Percentiles rank a stretch among this genome's conserved stretches.
Conservation (phyloP, 2,329 filamentous ascomycete species). For the Macrophomina tecta region DNA sequence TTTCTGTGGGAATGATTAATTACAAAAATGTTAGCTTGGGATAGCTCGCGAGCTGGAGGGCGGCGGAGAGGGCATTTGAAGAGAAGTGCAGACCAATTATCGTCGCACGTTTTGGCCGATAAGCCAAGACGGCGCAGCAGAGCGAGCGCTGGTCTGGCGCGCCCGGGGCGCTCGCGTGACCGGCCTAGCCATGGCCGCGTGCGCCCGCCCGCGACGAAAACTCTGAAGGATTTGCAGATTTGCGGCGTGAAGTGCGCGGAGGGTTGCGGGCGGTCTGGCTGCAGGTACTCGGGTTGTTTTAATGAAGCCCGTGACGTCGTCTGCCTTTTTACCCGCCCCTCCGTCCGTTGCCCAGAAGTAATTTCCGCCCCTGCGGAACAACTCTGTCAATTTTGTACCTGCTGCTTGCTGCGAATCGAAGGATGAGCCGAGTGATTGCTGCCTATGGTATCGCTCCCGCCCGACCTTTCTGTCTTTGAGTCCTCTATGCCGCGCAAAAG, state of each 20-base stretch:
- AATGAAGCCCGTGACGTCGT: conserved; percentile 24
- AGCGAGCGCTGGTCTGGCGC: conserved; percentile 5
- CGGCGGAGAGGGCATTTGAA: conserved; percentile 25
- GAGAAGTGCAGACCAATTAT: conserved; percentile 20
- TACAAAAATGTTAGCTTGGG: conserved; percentile 5
- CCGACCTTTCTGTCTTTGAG: conserved; percentile 9
- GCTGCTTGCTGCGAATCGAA: conserved; percentile 24
- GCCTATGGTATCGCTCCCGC: conserved; percentile 19
- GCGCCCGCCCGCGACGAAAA: conserved; percentile 22
- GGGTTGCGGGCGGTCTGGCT: conserved; percentile 5
- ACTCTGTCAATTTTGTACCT: conserved; percentile 13
- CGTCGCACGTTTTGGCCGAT: conserved; percentile 13
- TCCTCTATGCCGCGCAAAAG: conserved; percentile 16
- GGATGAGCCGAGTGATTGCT: conserved; percentile 11
- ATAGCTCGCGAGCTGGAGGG: conserved; percentile 9
- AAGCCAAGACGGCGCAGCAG: conserved; percentile 18
- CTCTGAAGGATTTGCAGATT: conserved; percentile 26
- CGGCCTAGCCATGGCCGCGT: conserved; percentile 21
- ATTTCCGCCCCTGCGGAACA: conserved; percentile 23
- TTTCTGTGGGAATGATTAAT: not conserved
- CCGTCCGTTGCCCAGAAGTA: conserved; percentile 5
- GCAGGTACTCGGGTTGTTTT: conserved; percentile 19
- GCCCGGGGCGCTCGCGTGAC: conserved; percentile 20
- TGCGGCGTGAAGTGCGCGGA: conserved; percentile 21
- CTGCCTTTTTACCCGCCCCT: conserved; percentile 20